These are phyloP conservation scores for Neofusicoccum parvum DNA, from an alignment of 2,329 filamentous ascomycete genomes.

Conservation along the genomic window DNA sequence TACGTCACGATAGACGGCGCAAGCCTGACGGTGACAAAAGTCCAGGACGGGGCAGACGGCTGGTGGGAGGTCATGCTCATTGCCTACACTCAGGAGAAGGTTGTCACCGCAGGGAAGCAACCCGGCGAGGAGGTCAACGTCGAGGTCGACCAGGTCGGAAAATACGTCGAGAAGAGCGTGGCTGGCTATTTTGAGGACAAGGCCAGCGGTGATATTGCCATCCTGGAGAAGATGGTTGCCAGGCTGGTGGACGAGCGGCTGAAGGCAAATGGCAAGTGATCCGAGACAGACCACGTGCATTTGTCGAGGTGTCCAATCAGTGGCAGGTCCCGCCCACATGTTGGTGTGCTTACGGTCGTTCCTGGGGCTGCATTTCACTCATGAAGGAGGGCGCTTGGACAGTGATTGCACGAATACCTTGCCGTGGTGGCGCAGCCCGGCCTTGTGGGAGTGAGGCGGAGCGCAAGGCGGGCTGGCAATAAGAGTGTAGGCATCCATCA, in stretches of 20 bases:
- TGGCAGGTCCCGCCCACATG: not conserved
- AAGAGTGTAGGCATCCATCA: slow-evolving; percentile 9
- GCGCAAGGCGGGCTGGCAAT: slow-evolving; percentile 12
- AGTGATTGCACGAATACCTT: slow-evolving; percentile 12
- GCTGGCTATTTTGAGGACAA: slow-evolving; percentile 70
- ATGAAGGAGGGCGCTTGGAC: slow-evolving; percentile 6
- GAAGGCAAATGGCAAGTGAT: slow-evolving; percentile 41
- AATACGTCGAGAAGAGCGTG: slow-evolving; percentile 89
- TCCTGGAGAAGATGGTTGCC: slow-evolving; percentile 57
- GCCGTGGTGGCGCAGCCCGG: slow-evolving; percentile 17
- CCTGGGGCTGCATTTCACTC: slow-evolving; percentile 4
- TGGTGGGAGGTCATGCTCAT: slow-evolving; percentile 98
- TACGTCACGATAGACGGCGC: slow-evolving; percentile 94
- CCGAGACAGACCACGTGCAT: slow-evolving; percentile 14
- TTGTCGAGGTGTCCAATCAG: not conserved
- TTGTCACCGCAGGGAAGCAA: slow-evolving; percentile 79
- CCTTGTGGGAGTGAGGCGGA: slow-evolving; percentile 20
- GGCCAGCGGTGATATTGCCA: slow-evolving; percentile 53
- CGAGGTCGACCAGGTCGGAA: slow-evolving; percentile 86
- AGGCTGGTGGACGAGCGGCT: slow-evolving; percentile 74
- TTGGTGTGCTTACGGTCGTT: slow-evolving; percentile 8
- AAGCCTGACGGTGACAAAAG: slow-evolving; percentile 86
- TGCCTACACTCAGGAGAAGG: slow-evolving; percentile 90
- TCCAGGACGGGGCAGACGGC: slow-evolving; percentile 76
- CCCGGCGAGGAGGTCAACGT: slow-evolving; percentile 83